Evolutionary conservation across 768 basidiomycete species (phyloP), one percentile per base, ranked within the genome.

Genomic region (Suillus americanus): DNA sequence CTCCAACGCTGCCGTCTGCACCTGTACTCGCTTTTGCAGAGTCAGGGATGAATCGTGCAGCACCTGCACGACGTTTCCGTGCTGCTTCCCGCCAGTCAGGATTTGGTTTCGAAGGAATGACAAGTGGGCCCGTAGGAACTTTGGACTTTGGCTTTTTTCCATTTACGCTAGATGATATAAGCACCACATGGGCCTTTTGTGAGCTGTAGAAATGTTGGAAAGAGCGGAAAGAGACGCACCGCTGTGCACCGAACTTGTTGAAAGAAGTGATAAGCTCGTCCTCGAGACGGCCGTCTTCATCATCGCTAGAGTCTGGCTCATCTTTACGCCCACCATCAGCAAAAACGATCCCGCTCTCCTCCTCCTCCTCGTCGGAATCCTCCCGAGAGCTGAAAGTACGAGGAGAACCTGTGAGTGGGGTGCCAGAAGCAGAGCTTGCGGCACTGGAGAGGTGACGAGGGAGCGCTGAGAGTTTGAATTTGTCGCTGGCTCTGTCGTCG

Each of bases 61-160:
- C 68, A 16, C 33, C 61, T 18, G 74, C 65, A 3, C 75, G 75
- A 9, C 91, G 82, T 73, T 86, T 89, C 48, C 90, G 82, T 18
- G 92, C 92, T 9, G 87, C 77, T 60, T 88, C 90, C 48, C 94
- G 81, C 97, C 97, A 99, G 73, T 99, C 96, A 33, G 87, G 85
- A 71, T 98, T 97, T 70, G 94, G 81, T 53, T 93, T 80, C 1
- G 94, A 81, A 18, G 96, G 89, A 53, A 99, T 99, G 43, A 97
- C 87, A 10, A 97, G 83, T 0, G 92, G 92, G 5, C 80, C 85
- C 46, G 85, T 73, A 13, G 83, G 77, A 60, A 74, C 80, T 66
- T 81, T 81, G 0, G 20, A 6, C 33, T 35, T 59, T 48, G 78
- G 82, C 48, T 61, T 77, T 62, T 81, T 79, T 63, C 80, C 81